These are phyloP conservation scores for Tolypocladium endophyticum DNA, from an alignment of 2,329 filamentous ascomycete species.

Conservation along the genomic window DNA sequence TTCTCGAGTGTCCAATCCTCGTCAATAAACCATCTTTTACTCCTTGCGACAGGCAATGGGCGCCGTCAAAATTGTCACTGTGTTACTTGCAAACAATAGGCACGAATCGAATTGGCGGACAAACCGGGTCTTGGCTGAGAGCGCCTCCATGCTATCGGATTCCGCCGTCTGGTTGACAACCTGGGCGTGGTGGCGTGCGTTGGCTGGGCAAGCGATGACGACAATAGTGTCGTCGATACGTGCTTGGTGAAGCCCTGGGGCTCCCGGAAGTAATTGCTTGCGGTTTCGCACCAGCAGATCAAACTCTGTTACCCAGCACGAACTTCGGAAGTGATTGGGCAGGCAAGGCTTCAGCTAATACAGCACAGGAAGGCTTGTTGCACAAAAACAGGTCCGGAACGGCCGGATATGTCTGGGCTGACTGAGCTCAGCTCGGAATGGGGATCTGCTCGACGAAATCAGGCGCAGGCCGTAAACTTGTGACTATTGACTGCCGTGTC, in stretches of 20 bases:
- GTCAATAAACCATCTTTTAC: not conserved
- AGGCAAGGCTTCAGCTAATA: not conserved
- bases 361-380: not conserved
- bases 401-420: not conserved
- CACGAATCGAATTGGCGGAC: not conserved
- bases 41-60: not conserved
- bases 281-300: not conserved
- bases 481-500: not conserved
- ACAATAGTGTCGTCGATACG: not conserved
- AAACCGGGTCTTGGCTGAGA: not conserved
- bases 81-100: not conserved
- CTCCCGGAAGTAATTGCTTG: too few species aligned
- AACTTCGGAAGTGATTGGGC: not conserved
- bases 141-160: not conserved
- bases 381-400: not conserved
- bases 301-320: not conserved
- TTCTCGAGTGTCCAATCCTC: not conserved
- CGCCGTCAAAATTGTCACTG: not conserved
- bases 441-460: not conserved
- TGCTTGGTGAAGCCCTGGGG: too few species aligned
- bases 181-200: not conserved
- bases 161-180: not conserved
- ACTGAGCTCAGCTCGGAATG: not conserved
- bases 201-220: not conserved
- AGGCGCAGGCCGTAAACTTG: not conserved